Evolutionary conservation across 192 early-diverging fungal species (phyloP).

Genomic region (Lobulomyces angularis): DNA sequence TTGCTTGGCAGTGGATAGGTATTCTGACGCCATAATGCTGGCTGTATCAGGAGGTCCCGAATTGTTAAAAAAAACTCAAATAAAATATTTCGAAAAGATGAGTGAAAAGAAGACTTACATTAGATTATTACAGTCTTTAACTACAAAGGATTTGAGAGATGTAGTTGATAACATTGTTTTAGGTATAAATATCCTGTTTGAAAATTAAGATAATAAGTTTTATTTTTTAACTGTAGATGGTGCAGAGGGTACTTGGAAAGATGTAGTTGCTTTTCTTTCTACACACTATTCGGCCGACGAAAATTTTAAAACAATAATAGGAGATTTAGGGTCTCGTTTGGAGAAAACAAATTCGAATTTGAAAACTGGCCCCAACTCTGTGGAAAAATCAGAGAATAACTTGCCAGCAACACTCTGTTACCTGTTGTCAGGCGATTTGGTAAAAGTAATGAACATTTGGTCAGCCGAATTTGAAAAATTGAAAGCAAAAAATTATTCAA

Average conservation of each 20-base stretch:
- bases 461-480: slow-evolving; percentile 16
- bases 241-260: slow-evolving; percentile 65
- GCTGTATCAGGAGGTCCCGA: slow-evolving; percentile 76
- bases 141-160: slow-evolving; percentile 66
- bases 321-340: slow-evolving; percentile 25
- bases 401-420: slow-evolving; percentile 70
- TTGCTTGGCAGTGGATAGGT: slow-evolving; percentile 67
- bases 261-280: slow-evolving; percentile 83
- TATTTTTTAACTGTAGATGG: too few species aligned
- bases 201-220: too few species aligned
- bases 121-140: slow-evolving; percentile 71
- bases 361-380: background rate
- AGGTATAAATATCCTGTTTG: slow-evolving; percentile 28
- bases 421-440: slow-evolving; percentile 65
- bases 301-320: slow-evolving; percentile 23
- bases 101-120: slow-evolving; percentile 60
- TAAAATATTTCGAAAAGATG: slow-evolving; percentile 70
- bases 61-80: slow-evolving; percentile 58
- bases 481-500: slow-evolving; percentile 20
- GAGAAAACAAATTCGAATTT: slow-evolving; percentile 8
- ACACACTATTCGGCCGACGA: slow-evolving; percentile 84
- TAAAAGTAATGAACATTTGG: slow-evolving; percentile 78
- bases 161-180: slow-evolving; percentile 65
- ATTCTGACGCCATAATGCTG: slow-evolving; percentile 79
- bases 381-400: slow-evolving; percentile 25